Base-by-base conservation (phyloP, 306 rosid genomes). In the Bauhinia variegata region DNA sequence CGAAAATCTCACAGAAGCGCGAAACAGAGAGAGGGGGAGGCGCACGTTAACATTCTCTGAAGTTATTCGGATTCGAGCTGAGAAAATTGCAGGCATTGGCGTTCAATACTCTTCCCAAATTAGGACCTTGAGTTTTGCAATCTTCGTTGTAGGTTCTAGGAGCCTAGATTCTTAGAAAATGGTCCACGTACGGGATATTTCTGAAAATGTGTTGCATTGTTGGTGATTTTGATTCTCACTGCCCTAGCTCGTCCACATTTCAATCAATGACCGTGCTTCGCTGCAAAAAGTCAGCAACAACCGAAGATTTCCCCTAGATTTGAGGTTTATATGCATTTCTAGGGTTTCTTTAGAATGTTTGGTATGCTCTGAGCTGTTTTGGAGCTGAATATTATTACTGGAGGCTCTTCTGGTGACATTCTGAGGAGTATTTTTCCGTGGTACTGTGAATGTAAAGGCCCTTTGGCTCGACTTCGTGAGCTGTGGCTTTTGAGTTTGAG, bases 331-430 rank as follows among this genome's bases (percentile, higher is more conserved):
- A 61, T 31, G 73, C 68, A 33, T 75, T 70, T 59, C 83, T 84
- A 87, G 89, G 91, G 88, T 83, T 83, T 76, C 60, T 37, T 62
- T 65, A 46, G 56, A 57, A 49, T 46, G 30, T 0, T 23, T 7
- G 8, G 67, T 39, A 70, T 54, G 73, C 38, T 64, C 61, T 78
- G 50, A 66, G 83, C 84, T 78, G 70, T 44, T 71, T 59, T 41
- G 16, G 73, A 82, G 95, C 79, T 83, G 83, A 80, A 62, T 67
- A 60, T 38, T 67, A 54, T 49, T 36, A 16, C 57, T 16, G 76
- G 82, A 65, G 76, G 54, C 39, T 37, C 66, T 42, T 42, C 34
- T n/a, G 49, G 69, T 58, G 23, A 18, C 30, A 28, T 59, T 18
- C 56, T 11, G 41, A 51, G 70, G 75, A 63, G 49, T 72, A 28